Base-by-base conservation (phyloP, 73 alveolate genomes). In the Stentor roeselii region DNA sequence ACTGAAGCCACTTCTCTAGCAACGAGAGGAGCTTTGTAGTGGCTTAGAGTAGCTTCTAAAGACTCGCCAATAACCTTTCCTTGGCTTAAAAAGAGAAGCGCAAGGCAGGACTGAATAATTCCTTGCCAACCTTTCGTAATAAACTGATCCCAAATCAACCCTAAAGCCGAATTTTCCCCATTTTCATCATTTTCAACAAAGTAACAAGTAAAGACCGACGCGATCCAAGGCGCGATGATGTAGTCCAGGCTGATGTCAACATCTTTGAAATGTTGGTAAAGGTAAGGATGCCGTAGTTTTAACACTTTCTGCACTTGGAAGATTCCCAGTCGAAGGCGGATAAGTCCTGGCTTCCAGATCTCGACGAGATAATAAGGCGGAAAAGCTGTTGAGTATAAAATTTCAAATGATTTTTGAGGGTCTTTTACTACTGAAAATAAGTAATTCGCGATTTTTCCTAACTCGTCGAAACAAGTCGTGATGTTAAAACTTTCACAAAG, bases 341-440 rank as follows among this genome's bases (percentile, higher is more conserved):
- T 15, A 21, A 67, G 34, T 34, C 80, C 80, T 27, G n/a, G 41
- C 41, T 67, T 67, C 37, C 80, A 67, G 14, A 67, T 21, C 34
- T 67, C 80, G 11, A n/a, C 80, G 14, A 67, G 41, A 67, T 21
- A 67, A 32, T 21, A 34, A 67, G 80, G 80, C 21, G 80, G n/a
- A n/a, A n/a, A n/a, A n/a, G n/a, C n/a, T n/a, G n/a, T n/a, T n/a
- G n/a, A n/a, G n/a, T n/a, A n/a, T n/a, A n/a, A n/a, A n/a, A n/a
- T n/a, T n/a, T n/a, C n/a, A n/a, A n/a, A n/a, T n/a, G n/a, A n/a
- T n/a, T n/a, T n/a, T n/a, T n/a, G n/a, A n/a, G n/a, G n/a, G n/a
- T n/a, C n/a, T n/a, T n/a, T n/a, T n/a, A n/a, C n/a, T n/a, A n/a
- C n/a, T n/a, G n/a, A n/a, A n/a, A n/a, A n/a, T n/a, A n/a, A n/a